These are phyloP conservation scores for Aquanectria penicillioides DNA, from an alignment of 2,329 filamentous ascomycete species.

Conservation along the genomic window DNA sequence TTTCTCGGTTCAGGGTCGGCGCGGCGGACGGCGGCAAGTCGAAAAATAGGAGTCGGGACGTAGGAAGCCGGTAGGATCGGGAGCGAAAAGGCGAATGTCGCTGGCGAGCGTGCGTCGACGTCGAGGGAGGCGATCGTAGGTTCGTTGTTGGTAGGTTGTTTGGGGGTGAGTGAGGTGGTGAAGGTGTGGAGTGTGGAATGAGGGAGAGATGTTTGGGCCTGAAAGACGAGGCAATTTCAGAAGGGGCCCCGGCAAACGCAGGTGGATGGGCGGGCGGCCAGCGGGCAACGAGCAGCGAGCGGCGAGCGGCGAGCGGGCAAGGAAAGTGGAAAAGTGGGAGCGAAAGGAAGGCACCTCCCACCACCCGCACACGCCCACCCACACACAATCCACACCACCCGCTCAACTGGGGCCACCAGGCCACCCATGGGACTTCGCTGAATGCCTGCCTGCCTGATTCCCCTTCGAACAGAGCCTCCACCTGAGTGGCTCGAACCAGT, in stretches of 20 bases:
- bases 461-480: slow-evolving; percentile 9
- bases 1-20: slow-evolving; percentile 36
- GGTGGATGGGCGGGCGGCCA: slow-evolving; percentile 17
- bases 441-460: background rate
- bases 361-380: slow-evolving; percentile 1
- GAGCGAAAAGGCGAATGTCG: slow-evolving; percentile 37
- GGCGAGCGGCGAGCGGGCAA: background rate
- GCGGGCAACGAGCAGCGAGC: slow-evolving; percentile 9
- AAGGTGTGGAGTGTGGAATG: slow-evolving; percentile 43
- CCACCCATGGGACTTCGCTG: background rate
- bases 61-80: slow-evolving; percentile 26
- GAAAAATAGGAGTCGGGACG: slow-evolving; percentile 13
- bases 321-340: background rate
- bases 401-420: background rate
- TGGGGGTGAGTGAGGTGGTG: slow-evolving; percentile 42
- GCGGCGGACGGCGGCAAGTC: slow-evolving; percentile 29
- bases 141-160: slow-evolving; percentile 42
- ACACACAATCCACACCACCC: background rate
- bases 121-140: slow-evolving; percentile 35
- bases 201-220: slow-evolving; percentile 43
- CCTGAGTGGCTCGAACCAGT: slow-evolving; percentile 6
- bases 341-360: background rate
- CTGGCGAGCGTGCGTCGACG: slow-evolving; percentile 38
- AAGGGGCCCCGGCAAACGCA: slow-evolving; percentile 26
- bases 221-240: slow-evolving; percentile 46